Evolutionary conservation across 371 early-diverging fungal species (phyloP).

Genomic region (Mucor piriformis): DNA sequence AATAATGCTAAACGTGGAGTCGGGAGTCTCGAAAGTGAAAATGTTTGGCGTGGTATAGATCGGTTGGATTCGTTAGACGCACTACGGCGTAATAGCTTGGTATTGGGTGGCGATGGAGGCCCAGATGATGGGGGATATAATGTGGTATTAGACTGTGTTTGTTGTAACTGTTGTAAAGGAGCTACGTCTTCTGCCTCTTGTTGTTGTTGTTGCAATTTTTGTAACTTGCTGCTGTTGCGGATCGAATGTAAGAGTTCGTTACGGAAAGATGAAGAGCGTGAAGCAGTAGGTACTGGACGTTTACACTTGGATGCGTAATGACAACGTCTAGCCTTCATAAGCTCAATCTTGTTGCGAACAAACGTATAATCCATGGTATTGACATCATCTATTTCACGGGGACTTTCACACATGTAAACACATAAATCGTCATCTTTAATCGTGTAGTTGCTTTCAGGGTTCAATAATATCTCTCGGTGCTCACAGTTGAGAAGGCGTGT

Average conservation of each 20-base stretch:
- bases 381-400: slow-evolving; percentile 55
- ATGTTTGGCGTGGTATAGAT: slow-evolving; percentile 17
- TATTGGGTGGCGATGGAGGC: slow-evolving; percentile 8
- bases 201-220: neutral
- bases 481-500: slow-evolving; percentile 23
- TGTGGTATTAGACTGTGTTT: neutral
- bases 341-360: slow-evolving; percentile 2
- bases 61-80: slow-evolving; percentile 16
- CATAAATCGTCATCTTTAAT: slow-evolving; percentile 58
- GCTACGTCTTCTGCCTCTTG: neutral
- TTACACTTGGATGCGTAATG: neutral
- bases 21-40: slow-evolving; percentile 18
- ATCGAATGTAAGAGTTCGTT: slow-evolving; percentile 5
- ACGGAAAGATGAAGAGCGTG: slow-evolving; percentile 8
- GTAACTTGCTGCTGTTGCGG: neutral
- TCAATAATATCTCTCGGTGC: slow-evolving; percentile 55
- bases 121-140: neutral
- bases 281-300: neutral
- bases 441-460: slow-evolving; percentile 66
- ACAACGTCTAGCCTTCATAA: slow-evolving; percentile 2
- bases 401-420: slow-evolving; percentile 68
- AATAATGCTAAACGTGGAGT: slow-evolving; percentile 29
- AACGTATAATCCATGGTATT: slow-evolving; percentile 34
- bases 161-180: neutral
- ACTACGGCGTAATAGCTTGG: slow-evolving; percentile 3